Base-by-base conservation (phyloP, 1,284 basidiomycete genomes). In the Pseudozyma tsukubaensis region DNA sequence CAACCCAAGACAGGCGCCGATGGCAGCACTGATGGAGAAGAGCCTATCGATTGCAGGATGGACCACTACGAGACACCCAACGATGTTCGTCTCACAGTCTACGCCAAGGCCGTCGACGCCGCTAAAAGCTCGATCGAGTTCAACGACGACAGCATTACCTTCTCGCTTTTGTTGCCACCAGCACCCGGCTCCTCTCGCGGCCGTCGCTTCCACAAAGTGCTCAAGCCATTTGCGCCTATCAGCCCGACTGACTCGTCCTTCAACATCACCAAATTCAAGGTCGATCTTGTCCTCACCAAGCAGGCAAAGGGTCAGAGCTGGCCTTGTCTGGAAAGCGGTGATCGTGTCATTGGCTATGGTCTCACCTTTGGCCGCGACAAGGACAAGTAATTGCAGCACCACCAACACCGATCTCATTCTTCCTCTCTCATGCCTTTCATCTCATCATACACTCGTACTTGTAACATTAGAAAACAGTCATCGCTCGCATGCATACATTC, bases 21-120 rank as follows among this genome's bases (percentile, higher is more conserved):
- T 11, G 65, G 47, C 39, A 50, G 34, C 11, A 34, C 12, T 3
- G 72, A 55, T 21, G 76, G 52, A 13, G 66, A 79, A 19, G 76
- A 74, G 37, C 55, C 39, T 18, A 67, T 74, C 32, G 62, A 80
- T 19, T 80, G 78, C 53, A 66, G 83, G 13, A 71, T 83, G 58
- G 83, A 84, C 51, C 82, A 83, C 60, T 84, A 83, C 61, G 82
- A 84, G 59, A 84, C 83, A 3, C 83, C 82, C 13, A 71, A 58
- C 47, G 79, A 83, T 36, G 63, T 84, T 4, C 72, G 76, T 12
- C 65, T 84, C 16, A 83, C 80, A 1, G 78, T 84, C 21, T 84
- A 82, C 49, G 80, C 82, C 37, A 81, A 82, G 29, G 72, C 66
- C 0, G 78, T 81, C 6, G 74, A 79, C 24, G 51, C 72, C 11